Evolutionary conservation across 78 protist species (phyloP).

Genomic region (Dictyostelium discoideum): DNA sequence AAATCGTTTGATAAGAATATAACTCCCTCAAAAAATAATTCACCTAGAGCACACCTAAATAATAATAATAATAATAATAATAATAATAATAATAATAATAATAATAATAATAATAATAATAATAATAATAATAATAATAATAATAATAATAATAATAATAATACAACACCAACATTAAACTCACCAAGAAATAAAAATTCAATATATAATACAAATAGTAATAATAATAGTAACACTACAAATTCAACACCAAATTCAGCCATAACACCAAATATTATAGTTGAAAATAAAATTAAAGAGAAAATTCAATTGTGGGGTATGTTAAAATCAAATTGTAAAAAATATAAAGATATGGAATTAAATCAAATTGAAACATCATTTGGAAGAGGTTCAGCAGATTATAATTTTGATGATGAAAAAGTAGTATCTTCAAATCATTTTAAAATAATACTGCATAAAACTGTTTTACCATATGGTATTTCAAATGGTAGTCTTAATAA

Average conservation of each 20-base stretch:
- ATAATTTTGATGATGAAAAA: neutral
- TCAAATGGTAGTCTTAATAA: neutral
- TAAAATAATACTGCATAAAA: neutral
- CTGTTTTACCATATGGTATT: constrained; percentile 1
- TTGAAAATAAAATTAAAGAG: neutral
- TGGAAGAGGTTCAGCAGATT: constrained; percentile 25
- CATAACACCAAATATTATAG: neutral
- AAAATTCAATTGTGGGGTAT: constrained; percentile 18
- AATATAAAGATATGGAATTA: constrained; percentile 36
- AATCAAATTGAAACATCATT: constrained; percentile 40
- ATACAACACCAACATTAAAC: neutral
- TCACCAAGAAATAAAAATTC: neutral
- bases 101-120: no score
- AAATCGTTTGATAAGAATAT: neutral
- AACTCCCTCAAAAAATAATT: neutral
- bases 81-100: no score
- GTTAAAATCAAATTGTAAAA: neutral
- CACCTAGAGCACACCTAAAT: neutral
- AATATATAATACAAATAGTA: neutral
- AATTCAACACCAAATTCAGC: neutral
- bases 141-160: no score
- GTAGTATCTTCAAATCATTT: neutral
- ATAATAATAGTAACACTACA: neutral
- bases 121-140: no score
- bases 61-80: no score